phyloP scores from a whole-genome alignment of 2,329 filamentous ascomycete genomes.

The Colletotrichum gloeosporioides region DNA sequence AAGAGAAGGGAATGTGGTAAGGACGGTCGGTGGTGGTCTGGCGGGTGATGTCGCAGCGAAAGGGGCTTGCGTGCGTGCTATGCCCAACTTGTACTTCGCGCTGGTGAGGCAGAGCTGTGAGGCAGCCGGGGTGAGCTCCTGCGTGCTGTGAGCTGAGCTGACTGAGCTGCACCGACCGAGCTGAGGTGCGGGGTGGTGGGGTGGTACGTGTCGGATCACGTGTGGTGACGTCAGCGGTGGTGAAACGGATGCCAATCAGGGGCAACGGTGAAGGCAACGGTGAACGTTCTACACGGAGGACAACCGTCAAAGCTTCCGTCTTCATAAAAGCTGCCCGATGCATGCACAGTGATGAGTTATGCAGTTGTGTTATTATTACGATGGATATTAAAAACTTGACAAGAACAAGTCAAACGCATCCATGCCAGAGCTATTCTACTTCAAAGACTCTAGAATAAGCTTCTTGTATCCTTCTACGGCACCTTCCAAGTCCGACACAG shows the following conservation, averaged over 20 bases:
- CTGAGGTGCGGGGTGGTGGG: not conserved
- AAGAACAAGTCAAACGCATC: not conserved
- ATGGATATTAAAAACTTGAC: not conserved
- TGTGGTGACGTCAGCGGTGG: not conserved
- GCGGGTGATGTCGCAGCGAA: not conserved
- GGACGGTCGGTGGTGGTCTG: not conserved
- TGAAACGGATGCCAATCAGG: not conserved
- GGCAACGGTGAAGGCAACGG: not conserved
- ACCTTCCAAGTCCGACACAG: constrained; percentile 74
- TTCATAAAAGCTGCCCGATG: not conserved
- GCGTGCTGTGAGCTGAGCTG: not conserved
- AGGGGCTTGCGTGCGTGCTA: not conserved
- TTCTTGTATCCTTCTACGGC: constrained; percentile 82
- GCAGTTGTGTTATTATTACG: not conserved
- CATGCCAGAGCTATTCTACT: not conserved
- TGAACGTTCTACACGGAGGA: not conserved
- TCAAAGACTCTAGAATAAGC: constrained; percentile 63
- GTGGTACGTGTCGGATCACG: not conserved
- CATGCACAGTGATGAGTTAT: not conserved
- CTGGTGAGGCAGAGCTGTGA: not conserved
- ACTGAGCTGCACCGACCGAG: not conserved
- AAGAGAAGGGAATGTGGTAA: not conserved
- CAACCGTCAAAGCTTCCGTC: not conserved
- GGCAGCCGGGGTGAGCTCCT: not conserved
- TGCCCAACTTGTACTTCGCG: constrained; percentile 1